Evolutionary conservation across 768 basidiomycete species (phyloP).

Genomic region (Favolaschia claudopus): DNA sequence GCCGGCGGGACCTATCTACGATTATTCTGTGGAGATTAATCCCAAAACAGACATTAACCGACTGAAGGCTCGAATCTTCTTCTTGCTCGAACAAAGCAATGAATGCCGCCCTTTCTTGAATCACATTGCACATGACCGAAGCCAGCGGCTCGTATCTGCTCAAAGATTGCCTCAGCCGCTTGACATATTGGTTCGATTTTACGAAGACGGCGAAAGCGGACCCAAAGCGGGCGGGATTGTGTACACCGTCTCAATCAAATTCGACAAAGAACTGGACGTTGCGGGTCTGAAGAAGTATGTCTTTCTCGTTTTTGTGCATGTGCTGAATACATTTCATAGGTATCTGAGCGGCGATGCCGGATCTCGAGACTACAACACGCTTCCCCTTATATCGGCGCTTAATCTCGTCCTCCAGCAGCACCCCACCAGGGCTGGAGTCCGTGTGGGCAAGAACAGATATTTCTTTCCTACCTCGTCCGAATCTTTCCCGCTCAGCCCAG

Average conservation of each 20-base stretch:
- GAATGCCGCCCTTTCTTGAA: conserved; percentile 42
- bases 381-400: conserved; percentile 51
- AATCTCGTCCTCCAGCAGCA: conserved; percentile 54
- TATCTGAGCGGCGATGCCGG: conserved; percentile 48
- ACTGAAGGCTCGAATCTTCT: conserved; percentile 59
- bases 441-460: conserved; percentile 50
- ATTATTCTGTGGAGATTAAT: conserved; percentile 61
- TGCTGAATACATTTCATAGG: conserved; percentile 36
- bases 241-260: conserved; percentile 52
- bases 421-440: conserved; percentile 43
- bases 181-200: conserved; percentile 47
- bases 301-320: neutral
- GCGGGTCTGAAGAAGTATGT: conserved; percentile 43
- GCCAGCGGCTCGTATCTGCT: conserved; percentile 54
- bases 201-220: conserved; percentile 48
- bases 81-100: conserved; percentile 56
- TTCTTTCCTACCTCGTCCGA: conserved; percentile 46
- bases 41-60: conserved; percentile 54
- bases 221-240: conserved; percentile 45
- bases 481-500: conserved; percentile 20
- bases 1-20: conserved; percentile 57
- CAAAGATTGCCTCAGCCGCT: conserved; percentile 54
- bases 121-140: conserved; percentile 62
- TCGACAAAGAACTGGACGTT: conserved; percentile 48
- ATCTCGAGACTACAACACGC: conserved; percentile 43